Conservation (phyloP, 768 basidiomycete species). For the Lactarius tabidus region DNA sequence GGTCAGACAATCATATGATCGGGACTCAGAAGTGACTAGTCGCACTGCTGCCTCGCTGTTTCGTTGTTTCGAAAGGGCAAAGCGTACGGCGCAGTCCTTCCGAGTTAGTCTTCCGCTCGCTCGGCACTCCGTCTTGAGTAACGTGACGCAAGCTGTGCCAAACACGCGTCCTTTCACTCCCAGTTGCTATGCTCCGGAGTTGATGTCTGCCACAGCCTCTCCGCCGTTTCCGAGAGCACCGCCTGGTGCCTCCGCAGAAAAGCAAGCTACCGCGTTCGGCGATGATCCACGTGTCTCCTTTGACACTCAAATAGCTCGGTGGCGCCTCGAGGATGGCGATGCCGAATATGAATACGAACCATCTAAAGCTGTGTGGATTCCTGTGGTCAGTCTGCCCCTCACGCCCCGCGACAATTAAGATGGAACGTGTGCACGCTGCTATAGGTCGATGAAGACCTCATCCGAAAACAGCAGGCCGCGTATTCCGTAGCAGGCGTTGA, state of each 20-base stretch:
- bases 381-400: slow-evolving; percentile 56
- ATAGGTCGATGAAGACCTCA: slow-evolving; percentile 82
- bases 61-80: too few relatives aligned
- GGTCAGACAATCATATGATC: too few relatives aligned
- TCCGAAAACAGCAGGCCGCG: slow-evolving; percentile 90
- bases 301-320: slow-evolving; percentile 68
- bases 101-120: neutral
- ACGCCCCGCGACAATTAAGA: slow-evolving; percentile 20
- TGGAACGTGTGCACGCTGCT: slow-evolving; percentile 17
- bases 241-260: slow-evolving; percentile 51
- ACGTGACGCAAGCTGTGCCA: slow-evolving; percentile 16
- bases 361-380: slow-evolving; percentile 73
- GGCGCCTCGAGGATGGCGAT: slow-evolving; percentile 87
- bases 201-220: slow-evolving; percentile 13
- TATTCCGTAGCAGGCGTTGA: slow-evolving; percentile 93
- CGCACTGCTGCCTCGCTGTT: too few relatives aligned
- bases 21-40: neutral
- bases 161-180: slow-evolving; percentile 10
- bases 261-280: slow-evolving; percentile 66
- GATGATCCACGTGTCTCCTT: slow-evolving; percentile 82
- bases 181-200: neutral
- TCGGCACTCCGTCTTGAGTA: neutral
- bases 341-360: slow-evolving; percentile 91
- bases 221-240: slow-evolving; percentile 33
- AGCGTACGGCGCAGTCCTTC: too few relatives aligned